Evolutionary conservation across 2,329 filamentous ascomycete genomes (phyloP), one percentile per base, ranked within the genome.

Genomic region (Phyllosticta paracitricarpa): DNA sequence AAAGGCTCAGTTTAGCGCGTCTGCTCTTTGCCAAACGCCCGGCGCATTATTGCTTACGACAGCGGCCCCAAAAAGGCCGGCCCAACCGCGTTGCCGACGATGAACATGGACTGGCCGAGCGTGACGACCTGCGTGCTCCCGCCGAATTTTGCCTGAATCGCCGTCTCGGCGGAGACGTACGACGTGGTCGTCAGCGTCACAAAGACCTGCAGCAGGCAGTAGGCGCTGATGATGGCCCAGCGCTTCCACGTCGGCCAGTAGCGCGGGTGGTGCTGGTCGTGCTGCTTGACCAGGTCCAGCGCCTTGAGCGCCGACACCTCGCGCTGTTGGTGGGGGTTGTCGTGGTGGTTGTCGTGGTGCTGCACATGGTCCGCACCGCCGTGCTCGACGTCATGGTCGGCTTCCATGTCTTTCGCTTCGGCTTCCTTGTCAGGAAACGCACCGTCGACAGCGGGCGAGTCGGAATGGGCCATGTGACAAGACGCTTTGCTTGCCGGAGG

Each of bases 171-270:
- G 22, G 55, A 58, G 56, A 62, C 60, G 56, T 58, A 58, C 7
- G 51, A 28, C 33, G 60, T 62, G 14, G 56, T 58, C 26, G 60
- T 62, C 25, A 62, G 33, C 17, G 56, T 54, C 24, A 62, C 60
- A 35, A 62, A 62, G 33, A 56, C 28, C 60, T 62, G 60, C 9
- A 62, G 56, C 60, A 62, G 56, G 25, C 60, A 62, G 56, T 62
- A 62, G 33, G 56, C 60, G 51, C 24, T 12, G 51, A 52, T 62
- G 22, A 62, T 62, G 60, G 56, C 24, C 60, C 60, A 62, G 24
- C 58, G 57, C 56, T 62, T 62, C 51, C 51, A 33, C 28, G 51
- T 17, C 9, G 56, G 60, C 60, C 60, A 62, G 51, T 58, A 56
- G 9, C 57, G 51, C 17, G 60, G 60, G 52, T 62, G 60, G 60